Conservation (phyloP, 164 flowering plant species). For the Stephania japonica region DNA sequence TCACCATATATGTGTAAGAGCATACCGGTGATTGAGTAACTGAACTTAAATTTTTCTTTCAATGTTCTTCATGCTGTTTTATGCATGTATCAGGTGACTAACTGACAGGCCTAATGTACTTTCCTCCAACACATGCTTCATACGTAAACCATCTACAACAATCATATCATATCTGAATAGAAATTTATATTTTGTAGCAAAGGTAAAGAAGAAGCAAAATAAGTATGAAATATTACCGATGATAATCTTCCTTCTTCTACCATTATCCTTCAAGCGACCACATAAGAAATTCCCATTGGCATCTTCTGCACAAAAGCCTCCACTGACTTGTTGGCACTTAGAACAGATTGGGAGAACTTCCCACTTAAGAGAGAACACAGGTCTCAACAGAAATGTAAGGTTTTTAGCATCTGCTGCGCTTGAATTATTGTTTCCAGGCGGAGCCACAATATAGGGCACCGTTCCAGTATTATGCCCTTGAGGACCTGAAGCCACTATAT, state of each 20-base stretch:
- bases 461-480: background rate
- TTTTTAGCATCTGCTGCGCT: background rate
- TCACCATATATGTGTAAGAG: no score
- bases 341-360: background rate
- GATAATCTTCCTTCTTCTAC: background rate
- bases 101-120: background rate
- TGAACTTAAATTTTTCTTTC: no score
- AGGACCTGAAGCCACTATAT: no score
- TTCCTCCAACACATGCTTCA: background rate
- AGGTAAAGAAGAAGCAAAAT: background rate
- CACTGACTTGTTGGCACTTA: background rate
- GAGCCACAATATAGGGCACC: no score
- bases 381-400: background rate
- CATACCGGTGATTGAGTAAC: no score
- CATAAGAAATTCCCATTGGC: background rate
- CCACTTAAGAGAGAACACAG: background rate
- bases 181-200: background rate
- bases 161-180: background rate
- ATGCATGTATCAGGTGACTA: no score
- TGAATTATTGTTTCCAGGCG: background rate
- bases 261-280: background rate
- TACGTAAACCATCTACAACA: background rate
- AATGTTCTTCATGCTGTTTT: no score
- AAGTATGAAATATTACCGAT: background rate
- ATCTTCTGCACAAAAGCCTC: background rate